phyloP scores from a whole-genome alignment of 1,284 basidiomycete species.

The Marasmius sp. region DNA sequence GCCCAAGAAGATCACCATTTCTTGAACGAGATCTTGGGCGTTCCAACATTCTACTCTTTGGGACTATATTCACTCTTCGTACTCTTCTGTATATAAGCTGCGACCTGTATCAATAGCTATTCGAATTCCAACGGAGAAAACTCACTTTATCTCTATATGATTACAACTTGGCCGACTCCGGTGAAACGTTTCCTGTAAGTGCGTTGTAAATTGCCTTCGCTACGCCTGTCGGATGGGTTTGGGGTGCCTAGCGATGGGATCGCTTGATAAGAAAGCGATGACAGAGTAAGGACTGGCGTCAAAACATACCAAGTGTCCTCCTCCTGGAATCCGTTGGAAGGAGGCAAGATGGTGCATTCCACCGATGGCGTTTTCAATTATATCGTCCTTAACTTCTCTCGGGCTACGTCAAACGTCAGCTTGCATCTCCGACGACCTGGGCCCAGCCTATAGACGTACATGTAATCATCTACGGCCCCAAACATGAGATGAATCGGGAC shows the following conservation, averaged over 20 bases:
- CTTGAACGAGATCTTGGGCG: background rate
- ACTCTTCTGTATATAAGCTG: no score
- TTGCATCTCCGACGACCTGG: background rate
- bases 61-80: no score
- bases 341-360: conserved; percentile 41
- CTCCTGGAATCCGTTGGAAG: conserved; percentile 30
- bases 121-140: no score
- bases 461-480: conserved; percentile 44
- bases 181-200: conserved; percentile 6
- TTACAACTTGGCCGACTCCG: background rate
- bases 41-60: no score
- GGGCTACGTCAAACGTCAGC: conserved; percentile 27
- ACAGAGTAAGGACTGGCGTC: background rate
- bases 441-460: conserved; percentile 30
- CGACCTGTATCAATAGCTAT: no score
- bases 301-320: conserved; percentile 37
- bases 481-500: conserved; percentile 50
- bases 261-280: background rate
- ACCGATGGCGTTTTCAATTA: conserved; percentile 35
- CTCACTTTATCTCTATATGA: no score
- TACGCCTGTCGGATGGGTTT: conserved; percentile 32
- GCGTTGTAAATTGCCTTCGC: conserved; percentile 31
- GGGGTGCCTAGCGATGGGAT: conserved; percentile 25
- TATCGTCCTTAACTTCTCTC: conserved; percentile 34
- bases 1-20: conserved; percentile 24